Evolutionary conservation across 179 eudicot genomes (phyloP).

Genomic region (Pouteria campechiana): DNA sequence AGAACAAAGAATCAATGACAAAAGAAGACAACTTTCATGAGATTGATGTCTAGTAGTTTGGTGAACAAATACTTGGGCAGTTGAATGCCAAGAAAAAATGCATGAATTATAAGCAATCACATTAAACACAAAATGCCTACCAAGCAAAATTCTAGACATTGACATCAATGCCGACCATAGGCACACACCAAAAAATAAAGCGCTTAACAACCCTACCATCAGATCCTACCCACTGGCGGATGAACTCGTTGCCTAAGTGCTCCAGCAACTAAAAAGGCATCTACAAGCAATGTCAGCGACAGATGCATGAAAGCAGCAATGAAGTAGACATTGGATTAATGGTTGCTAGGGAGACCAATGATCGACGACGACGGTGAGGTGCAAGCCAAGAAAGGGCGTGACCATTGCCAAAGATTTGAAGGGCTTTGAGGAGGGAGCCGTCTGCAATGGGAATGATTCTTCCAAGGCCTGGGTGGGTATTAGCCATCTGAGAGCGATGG

Average conservation of each 20-base stretch:
- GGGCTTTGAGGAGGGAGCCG: conserved; percentile 44
- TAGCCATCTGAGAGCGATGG: too few species aligned
- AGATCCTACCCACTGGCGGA: conserved; percentile 13
- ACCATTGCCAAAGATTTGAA: conserved; percentile 73
- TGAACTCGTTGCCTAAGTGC: conserved; percentile 11
- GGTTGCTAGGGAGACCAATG: conserved; percentile 93
- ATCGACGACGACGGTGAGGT: conserved; percentile 49
- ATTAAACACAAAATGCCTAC: conserved; percentile 72
- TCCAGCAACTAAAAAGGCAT: conserved; percentile 19
- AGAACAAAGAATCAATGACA: too few species aligned
- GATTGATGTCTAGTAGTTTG: too few species aligned
- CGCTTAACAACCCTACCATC: conserved; percentile 11
- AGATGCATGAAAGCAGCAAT: conserved; percentile 42
- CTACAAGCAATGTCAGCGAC: conserved; percentile 6
- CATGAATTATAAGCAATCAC: too few species aligned
- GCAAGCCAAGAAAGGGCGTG: conserved; percentile 59
- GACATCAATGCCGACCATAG: conserved; percentile 53
- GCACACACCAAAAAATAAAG: conserved; percentile 12
- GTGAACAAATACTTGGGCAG: too few species aligned
- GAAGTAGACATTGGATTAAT: conserved; percentile 57
- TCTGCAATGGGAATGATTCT: conserved; percentile 8
- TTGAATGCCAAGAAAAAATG: too few species aligned
- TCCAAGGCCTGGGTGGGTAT: conserved; percentile 4
- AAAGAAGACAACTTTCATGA: too few species aligned
- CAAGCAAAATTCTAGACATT: conserved; percentile 65